These are phyloP conservation scores for Dryas integrifolia DNA, from an alignment of 331 rosid species.

Conservation along the genomic window DNA sequence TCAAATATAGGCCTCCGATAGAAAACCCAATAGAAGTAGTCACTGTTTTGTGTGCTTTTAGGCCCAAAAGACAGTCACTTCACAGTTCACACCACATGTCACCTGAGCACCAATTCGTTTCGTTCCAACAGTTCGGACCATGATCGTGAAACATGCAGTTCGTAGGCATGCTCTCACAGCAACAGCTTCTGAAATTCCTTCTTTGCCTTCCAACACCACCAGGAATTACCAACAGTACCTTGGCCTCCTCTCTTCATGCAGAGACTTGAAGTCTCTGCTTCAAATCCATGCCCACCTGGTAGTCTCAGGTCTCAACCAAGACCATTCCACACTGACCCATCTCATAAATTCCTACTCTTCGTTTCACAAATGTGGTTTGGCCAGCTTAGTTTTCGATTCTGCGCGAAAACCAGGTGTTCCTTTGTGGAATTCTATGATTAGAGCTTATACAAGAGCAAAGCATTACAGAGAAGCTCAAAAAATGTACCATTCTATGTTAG, in stretches of 20 bases:
- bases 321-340: constrained; percentile 31
- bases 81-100: too few species aligned
- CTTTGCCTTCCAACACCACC: not conserved
- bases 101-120: constrained; percentile 34
- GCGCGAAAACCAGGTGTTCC: constrained; percentile 44
- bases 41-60: not conserved
- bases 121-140: constrained; percentile 32
- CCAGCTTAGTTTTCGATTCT: constrained; percentile 34
- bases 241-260: constrained; percentile 47
- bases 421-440: constrained; percentile 56
- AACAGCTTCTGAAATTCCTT: constrained; percentile 9
- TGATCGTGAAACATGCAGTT: constrained; percentile 23
- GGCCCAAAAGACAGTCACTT: not conserved
- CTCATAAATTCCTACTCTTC: constrained; percentile 50
- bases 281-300: constrained; percentile 56
- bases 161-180: constrained; percentile 16
- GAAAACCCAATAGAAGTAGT: too few species aligned
- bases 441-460: constrained; percentile 46
- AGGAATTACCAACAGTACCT: constrained; percentile 21
- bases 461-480: constrained; percentile 36
- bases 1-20: not conserved
- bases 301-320: constrained; percentile 42
- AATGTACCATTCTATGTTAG: constrained; percentile 46
- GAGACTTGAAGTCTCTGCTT: constrained; percentile 47
- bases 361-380: constrained; percentile 18